Conservation (phyloP, 345 rosid species). For the Dipteronia sinensis region DNA sequence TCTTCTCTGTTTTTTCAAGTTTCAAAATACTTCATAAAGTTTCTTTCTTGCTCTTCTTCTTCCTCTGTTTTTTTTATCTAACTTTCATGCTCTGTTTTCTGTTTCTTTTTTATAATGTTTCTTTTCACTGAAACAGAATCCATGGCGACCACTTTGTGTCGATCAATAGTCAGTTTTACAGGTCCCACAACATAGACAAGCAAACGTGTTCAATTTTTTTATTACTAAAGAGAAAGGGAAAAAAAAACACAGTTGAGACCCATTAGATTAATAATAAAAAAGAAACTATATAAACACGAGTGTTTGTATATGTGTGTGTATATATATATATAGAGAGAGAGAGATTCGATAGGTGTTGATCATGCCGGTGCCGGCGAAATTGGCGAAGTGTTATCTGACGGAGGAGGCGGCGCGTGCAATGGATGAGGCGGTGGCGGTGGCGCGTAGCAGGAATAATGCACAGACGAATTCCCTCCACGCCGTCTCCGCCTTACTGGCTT, state of each 20-base stretch:
- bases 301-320: neutral
- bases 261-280: neutral
- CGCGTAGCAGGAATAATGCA: conserved; percentile 62
- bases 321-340: neutral
- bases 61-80: conserved; percentile 10
- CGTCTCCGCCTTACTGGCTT: conserved; percentile 55
- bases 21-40: too few relatives aligned
- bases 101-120: conserved; percentile 3
- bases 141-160: conserved; percentile 44
- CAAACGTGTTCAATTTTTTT: conserved; percentile 4
- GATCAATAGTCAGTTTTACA: conserved; percentile 15
- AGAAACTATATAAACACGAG: neutral
- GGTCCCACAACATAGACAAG: conserved; percentile 16
- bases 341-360: neutral
- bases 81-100: neutral
- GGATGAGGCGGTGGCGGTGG: conserved; percentile 67
- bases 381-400: conserved; percentile 65
- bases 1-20: neutral
- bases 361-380: conserved; percentile 68
- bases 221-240: neutral
- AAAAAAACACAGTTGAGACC: neutral
- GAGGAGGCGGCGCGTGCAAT: conserved; percentile 67
- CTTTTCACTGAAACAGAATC: conserved; percentile 28
- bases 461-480: conserved; percentile 79
- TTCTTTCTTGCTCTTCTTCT: neutral